Evolutionary conservation across 352 stramenopile genomes (phyloP).

Genomic region (Pythium phragmiticola): DNA sequence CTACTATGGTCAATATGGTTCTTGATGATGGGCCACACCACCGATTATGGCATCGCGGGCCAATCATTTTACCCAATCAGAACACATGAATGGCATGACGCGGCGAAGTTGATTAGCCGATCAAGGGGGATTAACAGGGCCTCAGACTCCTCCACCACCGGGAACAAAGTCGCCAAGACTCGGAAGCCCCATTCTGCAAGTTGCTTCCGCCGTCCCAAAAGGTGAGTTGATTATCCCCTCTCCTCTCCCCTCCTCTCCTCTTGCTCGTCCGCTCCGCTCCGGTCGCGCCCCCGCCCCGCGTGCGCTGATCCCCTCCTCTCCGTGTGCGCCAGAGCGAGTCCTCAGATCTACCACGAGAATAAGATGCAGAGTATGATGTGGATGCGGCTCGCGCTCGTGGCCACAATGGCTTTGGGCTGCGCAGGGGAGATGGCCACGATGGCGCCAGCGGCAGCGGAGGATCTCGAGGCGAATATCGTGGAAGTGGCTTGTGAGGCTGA

Average conservation of each 20-base stretch:
- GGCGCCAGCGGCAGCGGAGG: background rate
- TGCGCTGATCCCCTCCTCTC: background rate
- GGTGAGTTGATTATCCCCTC: background rate
- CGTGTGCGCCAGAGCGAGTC: background rate
- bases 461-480: background rate
- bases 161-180: background rate
- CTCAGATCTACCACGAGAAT: background rate
- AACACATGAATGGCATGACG: background rate
- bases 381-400: background rate
- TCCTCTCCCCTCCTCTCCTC: background rate
- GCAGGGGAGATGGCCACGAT: background rate
- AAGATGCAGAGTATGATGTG: background rate
- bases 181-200: conserved; percentile 4
- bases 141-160: background rate
- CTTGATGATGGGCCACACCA: background rate
- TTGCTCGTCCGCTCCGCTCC: background rate
- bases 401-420: background rate
- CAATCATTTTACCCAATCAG: background rate
- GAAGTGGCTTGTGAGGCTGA: conserved; percentile 5
- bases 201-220: background rate
- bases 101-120: conserved; percentile 1
- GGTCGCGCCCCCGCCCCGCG: background rate
- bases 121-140: background rate
- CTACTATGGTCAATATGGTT: no score
- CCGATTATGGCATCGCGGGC: background rate